These are phyloP conservation scores for Triticum aestivum DNA, from an alignment of 176 grass and related monocot genomes.

Conservation along the genomic window IWGSC_CS_RefSeq_v2.1 NC_057800.1:456764357-456764856, in stretches of 20 bases:
- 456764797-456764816: conserved; percentile 24
- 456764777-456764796: conserved; percentile 13
- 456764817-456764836: conserved; percentile 32
- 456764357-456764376: not conserved
- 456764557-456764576: not conserved
- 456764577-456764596: not conserved
- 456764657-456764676: not conserved
- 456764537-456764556: not conserved
- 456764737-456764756: not conserved
- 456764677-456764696: not conserved
- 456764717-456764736: not conserved
- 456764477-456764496: not conserved
- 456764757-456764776: conserved; percentile 32
- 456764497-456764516: not conserved
- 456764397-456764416: not conserved
- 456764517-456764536: not conserved
- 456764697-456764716: not conserved
- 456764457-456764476: not conserved
- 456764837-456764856: conserved; percentile 24
- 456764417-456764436: not conserved
- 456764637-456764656: not conserved
- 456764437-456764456: not conserved
- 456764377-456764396: not conserved
- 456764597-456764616: not conserved
- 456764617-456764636: not conserved